A percentile compares a stretch with the other conserved stretches of the same genome.
Evolutionary conservation across 2,329 filamentous ascomycete genomes (phyloP).

Genomic region (Calonectria ilicicola): DNA sequence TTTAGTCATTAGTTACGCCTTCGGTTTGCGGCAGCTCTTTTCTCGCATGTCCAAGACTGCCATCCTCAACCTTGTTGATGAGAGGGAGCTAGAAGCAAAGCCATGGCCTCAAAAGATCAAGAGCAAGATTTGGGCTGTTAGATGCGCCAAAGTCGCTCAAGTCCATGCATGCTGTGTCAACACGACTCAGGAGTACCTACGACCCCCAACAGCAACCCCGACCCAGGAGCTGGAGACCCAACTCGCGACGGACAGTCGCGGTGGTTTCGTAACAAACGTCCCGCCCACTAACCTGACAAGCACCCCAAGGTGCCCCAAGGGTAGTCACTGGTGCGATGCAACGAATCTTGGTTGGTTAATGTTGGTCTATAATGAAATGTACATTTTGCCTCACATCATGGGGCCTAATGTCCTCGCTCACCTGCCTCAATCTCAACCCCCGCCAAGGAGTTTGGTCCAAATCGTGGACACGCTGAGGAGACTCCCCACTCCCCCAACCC

Average conservation of each 20-base stretch:
- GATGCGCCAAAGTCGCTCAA: constrained; percentile 63
- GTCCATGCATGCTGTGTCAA: constrained; percentile 58
- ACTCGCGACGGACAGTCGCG: constrained; percentile 35
- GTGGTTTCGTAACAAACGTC: constrained; percentile 22
- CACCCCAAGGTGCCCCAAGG: constrained; percentile 61
- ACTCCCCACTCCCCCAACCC: constrained; percentile 58
- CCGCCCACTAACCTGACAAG: constrained; percentile 47
- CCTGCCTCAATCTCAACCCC: constrained; percentile 39
- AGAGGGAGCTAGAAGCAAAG: constrained; percentile 56
- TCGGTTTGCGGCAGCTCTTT: constrained; percentile 62
- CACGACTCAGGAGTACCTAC: constrained; percentile 60
- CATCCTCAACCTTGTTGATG: constrained; percentile 59
- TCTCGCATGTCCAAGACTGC: constrained; percentile 61
- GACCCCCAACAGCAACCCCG: constrained; percentile 38
- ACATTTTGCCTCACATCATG: constrained; percentile 56
- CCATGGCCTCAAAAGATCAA: constrained; percentile 61
- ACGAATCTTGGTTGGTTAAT: constrained; percentile 67
- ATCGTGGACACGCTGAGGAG: constrained; percentile 57
- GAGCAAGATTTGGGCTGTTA: constrained; percentile 61
- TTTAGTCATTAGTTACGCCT: constrained; percentile 65
- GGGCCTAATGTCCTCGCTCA: constrained; percentile 43
- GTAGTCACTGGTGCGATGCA: constrained; percentile 63
- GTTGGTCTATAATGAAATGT: constrained; percentile 62
- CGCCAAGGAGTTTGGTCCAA: constrained; percentile 56
- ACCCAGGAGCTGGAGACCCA: constrained; percentile 29